phyloP scores from a whole-genome alignment of 202 grass and related monocot species.

The Schoenoplectus triqueter region DNA sequence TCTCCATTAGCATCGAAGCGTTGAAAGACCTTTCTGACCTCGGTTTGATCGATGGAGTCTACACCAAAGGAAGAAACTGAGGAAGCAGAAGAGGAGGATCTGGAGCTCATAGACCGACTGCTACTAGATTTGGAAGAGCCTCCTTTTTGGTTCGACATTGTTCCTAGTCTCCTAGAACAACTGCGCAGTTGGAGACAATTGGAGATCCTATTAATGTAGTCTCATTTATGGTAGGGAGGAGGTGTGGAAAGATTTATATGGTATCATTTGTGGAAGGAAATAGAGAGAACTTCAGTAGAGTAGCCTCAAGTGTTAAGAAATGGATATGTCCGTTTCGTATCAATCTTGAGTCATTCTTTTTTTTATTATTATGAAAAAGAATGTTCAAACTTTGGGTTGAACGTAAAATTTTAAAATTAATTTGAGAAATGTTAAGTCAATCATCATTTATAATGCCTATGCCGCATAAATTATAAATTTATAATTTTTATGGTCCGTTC shows the following conservation, averaged over 20 bases:
- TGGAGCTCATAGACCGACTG: not conserved
- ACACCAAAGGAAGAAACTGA: conserved; percentile 11
- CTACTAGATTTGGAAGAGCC: not conserved
- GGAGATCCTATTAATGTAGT: not conserved
- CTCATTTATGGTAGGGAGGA: not conserved
- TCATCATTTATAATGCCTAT: too few relatives aligned
- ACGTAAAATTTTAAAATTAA: too few relatives aligned
- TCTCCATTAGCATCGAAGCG: conserved; percentile 80
- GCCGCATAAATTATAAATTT: too few relatives aligned
- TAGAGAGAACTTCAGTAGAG: not conserved
- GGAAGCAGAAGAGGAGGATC: not conserved
- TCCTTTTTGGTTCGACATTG: conserved; percentile 28
- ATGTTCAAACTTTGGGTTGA: too few relatives aligned
- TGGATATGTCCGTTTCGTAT: conserved; percentile 6
- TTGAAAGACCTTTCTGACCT: conserved; percentile 76
- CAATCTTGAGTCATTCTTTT: too few relatives aligned
- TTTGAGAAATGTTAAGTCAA: too few relatives aligned
- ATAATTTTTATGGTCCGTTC: too few relatives aligned
- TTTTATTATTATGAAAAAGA: too few relatives aligned
- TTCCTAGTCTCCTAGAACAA: not conserved
- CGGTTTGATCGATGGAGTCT: conserved; percentile 31
- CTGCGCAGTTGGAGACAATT: not conserved
- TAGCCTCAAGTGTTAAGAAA: not conserved
- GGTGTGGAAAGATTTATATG: not conserved
- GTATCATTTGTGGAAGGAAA: not conserved